Conservation (phyloP, 306 rosid species). For the Trifolium pratense region DNA sequence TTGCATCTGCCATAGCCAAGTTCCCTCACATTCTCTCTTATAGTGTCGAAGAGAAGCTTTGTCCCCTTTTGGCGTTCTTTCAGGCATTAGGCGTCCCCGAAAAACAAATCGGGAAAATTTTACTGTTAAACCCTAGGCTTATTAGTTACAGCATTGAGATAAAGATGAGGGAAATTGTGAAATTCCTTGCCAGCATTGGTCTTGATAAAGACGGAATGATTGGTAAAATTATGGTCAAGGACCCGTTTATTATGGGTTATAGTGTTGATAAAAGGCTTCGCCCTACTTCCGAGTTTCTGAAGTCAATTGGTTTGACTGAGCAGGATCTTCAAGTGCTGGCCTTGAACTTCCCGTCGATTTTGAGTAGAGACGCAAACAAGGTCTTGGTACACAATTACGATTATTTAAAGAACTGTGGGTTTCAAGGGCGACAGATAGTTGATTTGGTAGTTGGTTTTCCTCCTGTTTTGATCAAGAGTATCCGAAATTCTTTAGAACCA, state of each 20-base stretch:
- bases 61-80: constrained; percentile 89
- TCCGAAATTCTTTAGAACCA: constrained; percentile 76
- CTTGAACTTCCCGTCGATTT: constrained; percentile 69
- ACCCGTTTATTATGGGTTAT: constrained; percentile 87
- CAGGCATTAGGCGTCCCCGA: constrained; percentile 80
- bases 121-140: constrained; percentile 87
- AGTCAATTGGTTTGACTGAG: constrained; percentile 65
- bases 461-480: constrained; percentile 82
- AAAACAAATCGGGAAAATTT: constrained; percentile 81
- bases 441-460: constrained; percentile 85
- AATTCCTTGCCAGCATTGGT: constrained; percentile 73
- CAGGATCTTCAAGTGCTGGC: constrained; percentile 69
- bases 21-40: constrained; percentile 80
- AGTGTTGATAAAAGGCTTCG: constrained; percentile 75
- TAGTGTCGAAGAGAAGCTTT: constrained; percentile 92
- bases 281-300: constrained; percentile 70
- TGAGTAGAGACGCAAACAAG: constrained; percentile 82
- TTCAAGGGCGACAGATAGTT: constrained; percentile 64
- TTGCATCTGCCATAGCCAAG: constrained; percentile 75
- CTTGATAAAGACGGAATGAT: constrained; percentile 76
- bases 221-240: constrained; percentile 73
- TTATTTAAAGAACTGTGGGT: constrained; percentile 67
- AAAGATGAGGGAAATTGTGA: constrained; percentile 70
- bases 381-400: constrained; percentile 66
- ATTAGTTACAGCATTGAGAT: constrained; percentile 85